Evolutionary conservation across 441 rosid genomes (phyloP).

Genomic region (Jatropha podagrica): DNA sequence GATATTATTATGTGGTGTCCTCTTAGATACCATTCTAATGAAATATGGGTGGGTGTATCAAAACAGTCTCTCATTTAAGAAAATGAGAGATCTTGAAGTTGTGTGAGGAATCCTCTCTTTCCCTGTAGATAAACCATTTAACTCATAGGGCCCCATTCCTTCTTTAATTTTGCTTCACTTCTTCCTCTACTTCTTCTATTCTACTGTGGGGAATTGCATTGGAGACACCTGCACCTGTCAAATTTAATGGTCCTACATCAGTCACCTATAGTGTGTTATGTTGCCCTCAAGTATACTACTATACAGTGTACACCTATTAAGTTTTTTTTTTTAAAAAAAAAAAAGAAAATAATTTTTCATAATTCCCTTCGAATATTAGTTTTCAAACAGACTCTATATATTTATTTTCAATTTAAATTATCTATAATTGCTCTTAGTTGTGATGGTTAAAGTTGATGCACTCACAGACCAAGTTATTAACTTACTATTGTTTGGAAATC

Average conservation of each 20-base stretch:
- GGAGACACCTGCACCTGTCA: constrained; percentile 10
- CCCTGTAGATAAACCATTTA: constrained; percentile 10
- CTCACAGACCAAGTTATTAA: no score
- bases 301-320: background rate
- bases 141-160: constrained; percentile 16
- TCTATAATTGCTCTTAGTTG: no score
- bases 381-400: no score
- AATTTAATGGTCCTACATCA: constrained; percentile 16
- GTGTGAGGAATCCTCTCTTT: constrained; percentile 7
- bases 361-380: no score
- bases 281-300: background rate
- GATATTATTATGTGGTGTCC: background rate
- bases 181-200: background rate
- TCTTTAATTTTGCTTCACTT: constrained; percentile 15
- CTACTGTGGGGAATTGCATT: background rate
- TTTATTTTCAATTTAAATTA: no score
- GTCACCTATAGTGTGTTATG: background rate
- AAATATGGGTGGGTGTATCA: background rate
- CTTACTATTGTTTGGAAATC: background rate
- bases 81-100: constrained; percentile 7
- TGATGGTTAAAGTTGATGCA: no score
- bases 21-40: constrained; percentile 15
- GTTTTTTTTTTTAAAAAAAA: no score
- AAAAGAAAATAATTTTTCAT: no score
- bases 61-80: background rate